A percentile compares a stretch with the other conserved stretches of the same genome.
Conservation (phyloP, 345 rosid genomes). For the Dovyalis caffra region DNA sequence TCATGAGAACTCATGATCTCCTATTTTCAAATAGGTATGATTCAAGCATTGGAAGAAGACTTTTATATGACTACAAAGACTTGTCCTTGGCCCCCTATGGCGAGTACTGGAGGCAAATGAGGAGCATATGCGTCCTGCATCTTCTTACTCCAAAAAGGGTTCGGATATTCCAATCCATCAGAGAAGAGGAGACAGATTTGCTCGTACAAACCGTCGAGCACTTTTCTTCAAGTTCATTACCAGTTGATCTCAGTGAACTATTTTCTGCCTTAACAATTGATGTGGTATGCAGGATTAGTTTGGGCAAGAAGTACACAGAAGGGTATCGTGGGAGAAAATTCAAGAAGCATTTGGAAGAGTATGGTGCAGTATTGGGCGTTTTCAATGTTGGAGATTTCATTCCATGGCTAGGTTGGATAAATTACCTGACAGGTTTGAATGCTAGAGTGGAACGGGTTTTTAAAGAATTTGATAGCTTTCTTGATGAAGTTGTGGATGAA, state of each 20-base stretch:
- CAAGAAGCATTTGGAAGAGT: slow-evolving; percentile 19
- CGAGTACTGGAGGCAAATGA: slow-evolving; percentile 71
- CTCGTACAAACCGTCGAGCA: slow-evolving; percentile 28
- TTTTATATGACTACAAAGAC: too few relatives aligned
- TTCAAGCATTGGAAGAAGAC: neutral
- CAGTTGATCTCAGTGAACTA: slow-evolving; percentile 40
- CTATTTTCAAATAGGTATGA: slow-evolving; percentile 47
- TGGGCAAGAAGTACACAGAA: slow-evolving; percentile 49
- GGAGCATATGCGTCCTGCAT: slow-evolving; percentile 43
- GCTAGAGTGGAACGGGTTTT: slow-evolving; percentile 22
- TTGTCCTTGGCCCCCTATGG: slow-evolving; percentile 48
- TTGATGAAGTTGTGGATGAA: too few relatives aligned
- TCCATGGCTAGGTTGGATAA: too few relatives aligned
- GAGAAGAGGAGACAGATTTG: too few relatives aligned
- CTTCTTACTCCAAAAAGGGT: slow-evolving; percentile 55
- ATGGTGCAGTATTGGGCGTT: slow-evolving; percentile 35
- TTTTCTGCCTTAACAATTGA: slow-evolving; percentile 32
- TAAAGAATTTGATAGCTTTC: slow-evolving; percentile 26
- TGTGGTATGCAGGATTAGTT: slow-evolving; percentile 41
- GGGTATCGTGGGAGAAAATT: slow-evolving; percentile 33
- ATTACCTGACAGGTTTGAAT: slow-evolving; percentile 27
- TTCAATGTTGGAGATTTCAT: too few relatives aligned
- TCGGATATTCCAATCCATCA: too few relatives aligned
- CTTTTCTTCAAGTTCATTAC: slow-evolving; percentile 6
- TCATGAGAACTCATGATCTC: slow-evolving; percentile 57